These are phyloP conservation scores for Penicillium longicatenatum DNA, from an alignment of 495 filamentous ascomycete genomes.

Conservation along the genomic window DNA sequence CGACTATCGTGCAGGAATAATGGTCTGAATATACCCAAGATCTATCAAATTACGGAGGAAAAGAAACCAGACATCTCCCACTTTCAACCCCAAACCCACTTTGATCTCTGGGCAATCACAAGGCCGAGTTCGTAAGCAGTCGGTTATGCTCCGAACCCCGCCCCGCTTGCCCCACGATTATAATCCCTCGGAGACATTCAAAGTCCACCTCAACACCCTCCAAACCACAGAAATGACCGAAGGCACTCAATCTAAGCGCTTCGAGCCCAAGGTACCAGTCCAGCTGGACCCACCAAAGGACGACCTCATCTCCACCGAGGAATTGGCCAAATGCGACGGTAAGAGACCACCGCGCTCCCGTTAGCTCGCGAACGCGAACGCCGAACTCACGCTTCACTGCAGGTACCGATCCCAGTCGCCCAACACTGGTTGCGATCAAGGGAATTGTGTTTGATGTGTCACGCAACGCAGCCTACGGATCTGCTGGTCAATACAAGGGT, in stretches of 20 bases:
- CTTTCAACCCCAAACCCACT: neutral
- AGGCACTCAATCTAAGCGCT: conserved; percentile 55
- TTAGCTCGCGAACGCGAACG: neutral
- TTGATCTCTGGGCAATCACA: conserved; percentile 10
- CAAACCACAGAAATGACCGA: conserved; percentile 34
- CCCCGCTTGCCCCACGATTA: conserved; percentile 22
- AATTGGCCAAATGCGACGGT: conserved; percentile 84
- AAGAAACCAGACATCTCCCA: neutral
- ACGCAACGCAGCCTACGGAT: conserved; percentile 80
- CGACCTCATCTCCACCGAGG: conserved; percentile 74
- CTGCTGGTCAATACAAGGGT: conserved; percentile 85
- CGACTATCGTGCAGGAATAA: no score
- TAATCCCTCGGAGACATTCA: neutral
- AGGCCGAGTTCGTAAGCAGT: conserved; percentile 18
- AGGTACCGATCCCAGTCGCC: conserved; percentile 64
- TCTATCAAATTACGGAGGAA: no score
- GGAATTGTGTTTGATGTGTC: conserved; percentile 93
- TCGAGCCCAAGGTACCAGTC: conserved; percentile 83
- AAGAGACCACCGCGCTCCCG: conserved; percentile 16
- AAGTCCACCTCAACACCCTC: conserved; percentile 10
- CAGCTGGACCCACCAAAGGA: conserved; percentile 83
- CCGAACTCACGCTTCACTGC: neutral
- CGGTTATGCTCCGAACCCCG: conserved; percentile 14
- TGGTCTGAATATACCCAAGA: no score
- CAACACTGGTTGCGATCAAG: conserved; percentile 94